Evolutionary conservation across 306 rosid genomes (phyloP).

Genomic region (Fagus crenata): DNA sequence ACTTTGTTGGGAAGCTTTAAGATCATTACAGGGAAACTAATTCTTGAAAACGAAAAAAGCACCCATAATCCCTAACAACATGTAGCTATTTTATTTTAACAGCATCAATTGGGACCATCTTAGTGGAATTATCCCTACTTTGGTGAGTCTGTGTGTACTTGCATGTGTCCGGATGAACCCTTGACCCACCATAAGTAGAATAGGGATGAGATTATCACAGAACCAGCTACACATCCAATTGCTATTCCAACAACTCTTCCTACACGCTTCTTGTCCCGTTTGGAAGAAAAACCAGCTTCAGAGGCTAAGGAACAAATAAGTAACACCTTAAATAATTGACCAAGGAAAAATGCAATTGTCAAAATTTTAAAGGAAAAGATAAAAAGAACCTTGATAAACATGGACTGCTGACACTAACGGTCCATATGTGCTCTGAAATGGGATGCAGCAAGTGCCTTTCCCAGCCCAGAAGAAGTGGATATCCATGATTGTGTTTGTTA

Average conservation of each 20-base stretch:
- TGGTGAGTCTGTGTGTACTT: slow-evolving; percentile 6
- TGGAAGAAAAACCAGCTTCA: slow-evolving; percentile 8
- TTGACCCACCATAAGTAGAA: slow-evolving; percentile 27
- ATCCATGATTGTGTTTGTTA: slow-evolving; percentile 31
- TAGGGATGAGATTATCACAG: slow-evolving; percentile 18
- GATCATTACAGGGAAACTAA: background rate
- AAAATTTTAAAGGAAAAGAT: background rate
- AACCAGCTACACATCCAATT: slow-evolving; percentile 29
- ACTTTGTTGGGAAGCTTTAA: background rate
- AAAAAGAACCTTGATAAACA: slow-evolving; percentile 32
- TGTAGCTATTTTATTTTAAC: background rate
- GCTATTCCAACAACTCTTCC: slow-evolving; percentile 29
- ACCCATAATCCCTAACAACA: background rate
- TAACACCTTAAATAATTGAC: background rate
- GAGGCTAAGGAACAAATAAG: background rate
- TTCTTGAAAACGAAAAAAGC: background rate
- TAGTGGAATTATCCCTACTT: background rate
- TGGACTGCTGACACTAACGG: slow-evolving; percentile 42
- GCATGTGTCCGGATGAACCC: slow-evolving; percentile 12
- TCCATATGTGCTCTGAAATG: slow-evolving; percentile 40
- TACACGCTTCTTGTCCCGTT: slow-evolving; percentile 26
- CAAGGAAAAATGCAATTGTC: background rate
- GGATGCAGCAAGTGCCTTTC: slow-evolving; percentile 50
- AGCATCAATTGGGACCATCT: background rate
- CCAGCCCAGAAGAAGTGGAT: slow-evolving; percentile 43